Evolutionary conservation across 768 basidiomycete genomes (phyloP).

Genomic region (Leccinum ochraceum): DNA sequence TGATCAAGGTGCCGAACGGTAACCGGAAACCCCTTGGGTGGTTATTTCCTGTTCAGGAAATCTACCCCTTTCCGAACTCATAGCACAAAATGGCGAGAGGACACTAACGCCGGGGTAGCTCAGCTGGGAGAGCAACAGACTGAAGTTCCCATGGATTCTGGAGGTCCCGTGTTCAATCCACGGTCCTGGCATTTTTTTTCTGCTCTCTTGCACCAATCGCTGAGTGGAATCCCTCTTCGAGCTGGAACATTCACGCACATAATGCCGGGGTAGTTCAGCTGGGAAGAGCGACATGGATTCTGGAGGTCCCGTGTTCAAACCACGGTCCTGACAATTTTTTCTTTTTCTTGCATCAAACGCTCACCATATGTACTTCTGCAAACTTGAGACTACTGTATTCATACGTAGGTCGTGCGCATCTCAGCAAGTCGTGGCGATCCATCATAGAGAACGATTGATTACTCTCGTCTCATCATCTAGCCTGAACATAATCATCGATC

Average conservation of each 20-base stretch:
- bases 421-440: not conserved
- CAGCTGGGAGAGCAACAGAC: conserved; percentile 78
- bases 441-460: not conserved
- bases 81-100: no score
- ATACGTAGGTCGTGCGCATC: not conserved
- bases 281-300: conserved; percentile 69
- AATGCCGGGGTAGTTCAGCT: conserved; percentile 68
- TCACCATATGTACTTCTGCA: not conserved
- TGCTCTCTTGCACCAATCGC: no score
- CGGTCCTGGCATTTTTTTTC: conserved; percentile 57
- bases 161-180: conserved; percentile 82
- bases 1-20: no score
- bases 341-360: not conserved
- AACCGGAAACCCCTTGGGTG: no score
- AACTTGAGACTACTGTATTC: not conserved
- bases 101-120: conserved; percentile 44
- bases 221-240: no score
- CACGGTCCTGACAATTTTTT: conserved; percentile 65
- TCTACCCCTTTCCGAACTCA: no score
- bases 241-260: no score
- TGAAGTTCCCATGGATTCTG: conserved; percentile 53
- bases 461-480: conserved; percentile 46
- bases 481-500: conserved; percentile 92
- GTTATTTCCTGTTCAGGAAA: no score
- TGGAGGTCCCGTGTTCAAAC: conserved; percentile 81